A percentile compares a stretch with the other conserved stretches of the same genome.
Conservation (phyloP, 306 rosid species). For the Sechiopsis laciniata region DNA sequence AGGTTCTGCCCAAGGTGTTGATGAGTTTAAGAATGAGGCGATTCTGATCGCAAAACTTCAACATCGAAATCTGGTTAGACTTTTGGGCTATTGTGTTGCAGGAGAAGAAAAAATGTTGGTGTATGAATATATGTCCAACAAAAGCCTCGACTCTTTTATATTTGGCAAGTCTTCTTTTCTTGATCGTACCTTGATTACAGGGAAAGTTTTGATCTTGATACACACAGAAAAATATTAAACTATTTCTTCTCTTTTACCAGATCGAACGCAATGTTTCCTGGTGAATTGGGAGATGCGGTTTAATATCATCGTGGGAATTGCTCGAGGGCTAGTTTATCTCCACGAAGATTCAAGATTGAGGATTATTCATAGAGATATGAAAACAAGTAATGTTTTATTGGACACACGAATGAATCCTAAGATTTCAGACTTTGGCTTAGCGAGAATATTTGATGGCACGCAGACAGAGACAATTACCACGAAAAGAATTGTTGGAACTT, state of each 20-base stretch:
- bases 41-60: conserved; percentile 44
- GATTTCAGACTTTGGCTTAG: conserved; percentile 26
- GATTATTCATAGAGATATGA: conserved; percentile 11
- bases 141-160: conserved; percentile 31
- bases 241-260: conserved; percentile 8
- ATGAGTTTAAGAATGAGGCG: conserved; percentile 11
- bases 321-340: no score
- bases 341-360: no score
- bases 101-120: conserved; percentile 37
- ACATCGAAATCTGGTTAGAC: conserved; percentile 44
- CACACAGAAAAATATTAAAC: background rate
- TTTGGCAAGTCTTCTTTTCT: conserved; percentile 33
- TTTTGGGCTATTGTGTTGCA: conserved; percentile 36
- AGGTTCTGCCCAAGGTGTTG: conserved; percentile 42
- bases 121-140: conserved; percentile 31
- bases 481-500: conserved; percentile 23
- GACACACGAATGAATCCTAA: conserved; percentile 25
- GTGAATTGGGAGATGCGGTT: conserved; percentile 30
- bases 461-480: conserved; percentile 22
- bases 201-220: background rate
- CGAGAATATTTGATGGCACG: conserved; percentile 18
- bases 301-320: no score
- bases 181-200: background rate
- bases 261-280: conserved; percentile 20
- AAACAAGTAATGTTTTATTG: conserved; percentile 25